Conservation (phyloP, 495 filamentous ascomycete genomes). For the Aspergillus coremiiformis region DNA sequence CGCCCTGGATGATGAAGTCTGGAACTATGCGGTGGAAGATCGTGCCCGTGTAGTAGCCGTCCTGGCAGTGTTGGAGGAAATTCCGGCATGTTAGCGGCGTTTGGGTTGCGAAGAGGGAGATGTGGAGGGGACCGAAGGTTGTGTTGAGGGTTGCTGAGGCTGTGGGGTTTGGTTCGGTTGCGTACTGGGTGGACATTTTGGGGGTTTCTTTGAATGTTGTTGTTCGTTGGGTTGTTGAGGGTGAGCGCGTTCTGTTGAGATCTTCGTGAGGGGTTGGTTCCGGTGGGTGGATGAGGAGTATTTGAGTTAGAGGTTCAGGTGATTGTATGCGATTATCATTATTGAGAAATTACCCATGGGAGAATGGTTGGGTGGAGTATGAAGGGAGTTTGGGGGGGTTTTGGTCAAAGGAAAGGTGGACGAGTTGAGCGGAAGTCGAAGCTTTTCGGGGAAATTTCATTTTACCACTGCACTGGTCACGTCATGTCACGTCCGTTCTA, state of each 20-base stretch:
- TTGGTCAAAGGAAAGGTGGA: background rate
- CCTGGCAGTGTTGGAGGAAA: conserved; percentile 90
- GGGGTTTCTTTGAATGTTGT: background rate
- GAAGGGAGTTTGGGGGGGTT: background rate
- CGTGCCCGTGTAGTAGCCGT: conserved; percentile 88
- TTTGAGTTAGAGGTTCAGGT: background rate
- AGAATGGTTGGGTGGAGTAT: background rate
- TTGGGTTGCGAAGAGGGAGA: conserved; percentile 92
- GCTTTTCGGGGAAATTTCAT: conserved; percentile 13
- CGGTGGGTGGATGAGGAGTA: background rate
- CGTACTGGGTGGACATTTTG: conserved; percentile 80
- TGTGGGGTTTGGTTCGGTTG: conserved; percentile 86
- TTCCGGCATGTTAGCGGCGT: conserved; percentile 85
- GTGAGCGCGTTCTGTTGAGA: background rate
- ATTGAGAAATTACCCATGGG: background rate
- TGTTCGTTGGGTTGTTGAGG: background rate
- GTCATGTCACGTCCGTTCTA: conserved; percentile 4
- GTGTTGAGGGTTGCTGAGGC: conserved; percentile 86
- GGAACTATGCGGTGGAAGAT: conserved; percentile 91
- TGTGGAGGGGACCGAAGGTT: conserved; percentile 74
- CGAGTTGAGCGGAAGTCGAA: conserved; percentile 8
- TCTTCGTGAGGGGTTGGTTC: background rate
- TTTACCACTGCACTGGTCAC: conserved; percentile 7
- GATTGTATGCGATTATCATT: background rate
- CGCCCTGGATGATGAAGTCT: conserved; percentile 89